phyloP scores from a whole-genome alignment of 2,329 filamentous ascomycete genomes.

The Ceratocystis colombiana region DNA sequence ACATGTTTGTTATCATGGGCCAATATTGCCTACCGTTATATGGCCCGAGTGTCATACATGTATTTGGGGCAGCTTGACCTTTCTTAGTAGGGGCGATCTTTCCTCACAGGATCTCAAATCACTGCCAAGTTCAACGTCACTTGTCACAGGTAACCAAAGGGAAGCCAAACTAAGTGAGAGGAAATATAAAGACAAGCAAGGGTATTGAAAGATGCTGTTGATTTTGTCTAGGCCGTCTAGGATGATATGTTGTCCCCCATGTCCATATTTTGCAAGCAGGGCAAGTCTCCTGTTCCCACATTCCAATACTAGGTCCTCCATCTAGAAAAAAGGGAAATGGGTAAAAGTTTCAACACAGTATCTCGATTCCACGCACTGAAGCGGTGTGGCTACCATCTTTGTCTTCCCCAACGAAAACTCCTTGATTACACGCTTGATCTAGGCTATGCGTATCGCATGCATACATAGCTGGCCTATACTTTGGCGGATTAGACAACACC shows the following conservation, averaged over 20 bases:
- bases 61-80: background rate
- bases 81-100: background rate
- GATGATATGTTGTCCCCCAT: too few species aligned
- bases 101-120: background rate
- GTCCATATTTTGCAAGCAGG: too few species aligned
- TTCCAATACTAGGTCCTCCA: background rate
- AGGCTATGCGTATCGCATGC: background rate
- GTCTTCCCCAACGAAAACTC: conserved; percentile 5
- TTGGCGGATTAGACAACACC: background rate
- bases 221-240: too few species aligned
- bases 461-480: conserved; percentile 6
- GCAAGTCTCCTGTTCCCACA: background rate
- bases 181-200: background rate
- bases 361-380: conserved; percentile 17
- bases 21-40: background rate
- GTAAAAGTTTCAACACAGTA: conserved; percentile 20
- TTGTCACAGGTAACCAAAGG: background rate
- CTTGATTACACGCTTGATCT: conserved; percentile 10
- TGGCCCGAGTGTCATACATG: background rate
- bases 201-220: too few species aligned
- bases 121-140: background rate
- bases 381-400: conserved; percentile 5
- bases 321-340: background rate
- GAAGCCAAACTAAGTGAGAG: background rate
- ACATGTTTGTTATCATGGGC: background rate